Conservation (phyloP, 2,329 filamentous ascomycete species). For the Arthrobotrys entomopaga region DNA sequence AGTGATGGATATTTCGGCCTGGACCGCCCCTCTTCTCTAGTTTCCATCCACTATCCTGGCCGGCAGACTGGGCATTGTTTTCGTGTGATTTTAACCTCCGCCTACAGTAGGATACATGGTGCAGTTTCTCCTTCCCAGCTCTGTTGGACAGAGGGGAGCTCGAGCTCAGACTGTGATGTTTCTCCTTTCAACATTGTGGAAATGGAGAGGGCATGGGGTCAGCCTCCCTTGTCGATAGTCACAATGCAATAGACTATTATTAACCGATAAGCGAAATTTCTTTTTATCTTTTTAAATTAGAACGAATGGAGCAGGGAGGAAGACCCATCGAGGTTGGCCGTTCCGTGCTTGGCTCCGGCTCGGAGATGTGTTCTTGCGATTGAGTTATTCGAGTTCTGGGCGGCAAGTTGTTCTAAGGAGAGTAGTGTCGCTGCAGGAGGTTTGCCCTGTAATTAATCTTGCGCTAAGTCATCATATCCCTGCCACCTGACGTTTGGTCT, state of each 20-base stretch:
- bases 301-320: slow-evolving; percentile 2
- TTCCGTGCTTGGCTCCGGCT: slow-evolving; percentile 22
- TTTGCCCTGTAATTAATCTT: slow-evolving; percentile 50
- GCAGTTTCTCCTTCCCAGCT: slow-evolving; percentile 6
- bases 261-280: slow-evolving; percentile 56
- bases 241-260: slow-evolving; percentile 41
- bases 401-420: slow-evolving; percentile 16
- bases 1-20: slow-evolving; percentile 11
- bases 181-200: slow-evolving; percentile 32
- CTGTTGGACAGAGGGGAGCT: slow-evolving; percentile 13
- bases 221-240: slow-evolving; percentile 1
- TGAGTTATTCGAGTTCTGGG: slow-evolving; percentile 1
- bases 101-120: slow-evolving; percentile 9
- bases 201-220: slow-evolving; percentile 29
- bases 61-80: neutral
- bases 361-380: slow-evolving; percentile 3
- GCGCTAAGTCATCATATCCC: slow-evolving; percentile 39
- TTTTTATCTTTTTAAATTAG: slow-evolving; percentile 53
- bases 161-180: slow-evolving; percentile 24
- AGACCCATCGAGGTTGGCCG: slow-evolving; percentile 24
- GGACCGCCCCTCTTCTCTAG: slow-evolving; percentile 5
- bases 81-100: slow-evolving; percentile 34
- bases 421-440: slow-evolving; percentile 41
- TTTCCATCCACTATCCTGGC: too few species aligned
- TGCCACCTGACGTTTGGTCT: slow-evolving; percentile 30